Percentiles rank a stretch among this genome's conserved stretches.
Evolutionary conservation across 129 eudicot species (phyloP).

Genomic region (Flaveria linearis): DNA sequence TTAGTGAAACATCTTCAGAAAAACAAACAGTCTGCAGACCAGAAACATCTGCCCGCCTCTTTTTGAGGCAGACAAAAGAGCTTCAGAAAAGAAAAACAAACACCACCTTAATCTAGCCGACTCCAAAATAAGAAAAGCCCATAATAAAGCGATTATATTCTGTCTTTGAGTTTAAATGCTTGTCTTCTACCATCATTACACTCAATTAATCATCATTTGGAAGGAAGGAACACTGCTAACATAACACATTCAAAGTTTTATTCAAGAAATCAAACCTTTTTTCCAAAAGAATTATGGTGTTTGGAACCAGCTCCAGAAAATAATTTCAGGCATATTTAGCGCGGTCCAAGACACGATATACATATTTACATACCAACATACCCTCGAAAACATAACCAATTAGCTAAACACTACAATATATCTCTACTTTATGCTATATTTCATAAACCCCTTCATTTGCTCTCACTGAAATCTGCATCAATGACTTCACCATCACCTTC

Average conservation of each 20-base stretch:
- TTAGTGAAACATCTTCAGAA: too few relatives aligned
- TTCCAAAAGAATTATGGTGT: neutral
- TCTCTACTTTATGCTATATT: neutral
- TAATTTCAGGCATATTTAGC: neutral
- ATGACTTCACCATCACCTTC: constrained; percentile 70
- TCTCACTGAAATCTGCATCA: constrained; percentile 82
- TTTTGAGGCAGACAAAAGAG: too few relatives aligned
- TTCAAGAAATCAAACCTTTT: neutral
- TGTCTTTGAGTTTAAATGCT: too few relatives aligned
- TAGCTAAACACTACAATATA: neutral
- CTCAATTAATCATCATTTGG: too few relatives aligned
- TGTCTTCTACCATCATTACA: too few relatives aligned
- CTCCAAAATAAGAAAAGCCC: too few relatives aligned
- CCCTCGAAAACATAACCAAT: constrained; percentile 11
- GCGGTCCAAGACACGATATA: neutral
- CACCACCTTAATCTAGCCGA: too few relatives aligned
- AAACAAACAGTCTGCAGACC: too few relatives aligned
- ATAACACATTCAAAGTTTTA: neutral
- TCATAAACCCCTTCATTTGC: constrained; percentile 34
- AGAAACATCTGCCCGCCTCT: too few relatives aligned
- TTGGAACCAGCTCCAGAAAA: neutral
- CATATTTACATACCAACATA: constrained; percentile 15
- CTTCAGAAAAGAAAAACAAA: too few relatives aligned
- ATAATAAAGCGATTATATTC: too few relatives aligned
- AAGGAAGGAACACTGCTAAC: neutral